Percentiles rank a stretch among this genome's conserved stretches.
Evolutionary conservation across 179 eudicot species (phyloP).

Genomic region (Silene vulgaris): DNA sequence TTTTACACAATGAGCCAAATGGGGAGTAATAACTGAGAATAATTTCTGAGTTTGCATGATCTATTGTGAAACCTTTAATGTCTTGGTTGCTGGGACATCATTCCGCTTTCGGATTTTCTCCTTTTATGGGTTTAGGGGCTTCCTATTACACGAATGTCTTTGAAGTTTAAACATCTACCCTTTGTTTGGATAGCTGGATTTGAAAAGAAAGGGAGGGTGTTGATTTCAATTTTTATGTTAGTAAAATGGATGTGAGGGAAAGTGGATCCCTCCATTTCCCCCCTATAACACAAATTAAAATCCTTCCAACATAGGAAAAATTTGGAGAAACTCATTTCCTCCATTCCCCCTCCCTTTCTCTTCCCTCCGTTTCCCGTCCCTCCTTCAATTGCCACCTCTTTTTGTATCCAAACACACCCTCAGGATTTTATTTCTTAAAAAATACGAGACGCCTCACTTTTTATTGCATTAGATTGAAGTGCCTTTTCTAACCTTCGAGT

Average conservation of each 20-base stretch:
- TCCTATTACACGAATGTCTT: not conserved
- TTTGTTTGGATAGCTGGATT: too few relatives aligned
- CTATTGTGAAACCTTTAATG: too few relatives aligned
- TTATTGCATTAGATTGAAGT: not conserved
- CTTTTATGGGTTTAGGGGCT: not conserved
- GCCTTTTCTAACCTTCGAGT: slow-evolving; percentile 15
- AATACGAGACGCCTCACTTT: not conserved
- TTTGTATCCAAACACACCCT: slow-evolving; percentile 1
- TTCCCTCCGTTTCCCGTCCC: not conserved
- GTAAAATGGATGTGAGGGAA: too few relatives aligned
- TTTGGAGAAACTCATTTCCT: not conserved
- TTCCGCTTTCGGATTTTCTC: not conserved
- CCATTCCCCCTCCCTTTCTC: not conserved
- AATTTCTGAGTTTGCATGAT: too few relatives aligned
- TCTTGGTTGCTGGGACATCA: not conserved
- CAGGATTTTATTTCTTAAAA: not conserved
- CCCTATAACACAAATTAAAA: not conserved
- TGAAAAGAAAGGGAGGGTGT: too few relatives aligned
- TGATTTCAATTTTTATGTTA: too few relatives aligned
- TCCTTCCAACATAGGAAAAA: not conserved
- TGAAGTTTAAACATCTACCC: not conserved
- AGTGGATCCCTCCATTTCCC: too few relatives aligned
- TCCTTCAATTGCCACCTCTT: not conserved
- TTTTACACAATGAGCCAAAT: too few relatives aligned
- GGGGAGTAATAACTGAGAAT: too few relatives aligned